Conservation (phyloP, 1,284 basidiomycete genomes). For the Cutaneotrichosporon cavernicola region DNA sequence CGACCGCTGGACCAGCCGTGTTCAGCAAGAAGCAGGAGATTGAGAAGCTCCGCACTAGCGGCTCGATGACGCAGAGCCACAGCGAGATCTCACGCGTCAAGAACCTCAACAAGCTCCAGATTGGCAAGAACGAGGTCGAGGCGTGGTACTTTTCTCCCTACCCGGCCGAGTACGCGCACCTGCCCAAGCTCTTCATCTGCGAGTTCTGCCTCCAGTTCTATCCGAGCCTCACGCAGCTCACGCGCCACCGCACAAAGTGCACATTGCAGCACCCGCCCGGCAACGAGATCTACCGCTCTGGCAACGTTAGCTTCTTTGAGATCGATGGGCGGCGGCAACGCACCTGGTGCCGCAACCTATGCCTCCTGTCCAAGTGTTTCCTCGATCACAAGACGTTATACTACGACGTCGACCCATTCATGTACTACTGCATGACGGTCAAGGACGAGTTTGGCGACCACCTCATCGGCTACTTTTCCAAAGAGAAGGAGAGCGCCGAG, state of each 20-base stretch:
- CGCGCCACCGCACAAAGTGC: conserved; percentile 87
- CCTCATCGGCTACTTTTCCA: conserved; percentile 97
- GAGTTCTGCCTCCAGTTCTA: conserved; percentile 95
- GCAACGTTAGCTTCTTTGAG: conserved; percentile 96
- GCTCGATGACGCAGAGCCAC: conserved; percentile 98
- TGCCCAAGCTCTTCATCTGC: conserved; percentile 94
- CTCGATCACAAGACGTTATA: conserved; percentile 99
- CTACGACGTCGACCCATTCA: conserved; percentile 98
- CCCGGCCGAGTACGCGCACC: conserved; percentile 94
- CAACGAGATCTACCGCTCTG: conserved; percentile 97
- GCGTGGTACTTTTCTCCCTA: conserved; percentile 99
- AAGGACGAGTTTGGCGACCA: conserved; percentile 90
- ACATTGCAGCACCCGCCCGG: conserved; percentile 93
- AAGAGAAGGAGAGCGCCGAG: conserved; percentile 97
- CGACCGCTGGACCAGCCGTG: conserved; percentile 57
- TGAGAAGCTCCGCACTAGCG: conserved; percentile 94
- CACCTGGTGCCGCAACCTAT: conserved; percentile 96
- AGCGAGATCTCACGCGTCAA: conserved; percentile 97
- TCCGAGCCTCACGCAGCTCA: conserved; percentile 80
- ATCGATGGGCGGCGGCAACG: conserved; percentile 95
- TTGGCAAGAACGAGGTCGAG: conserved; percentile 93
- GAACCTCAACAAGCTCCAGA: conserved; percentile 95
- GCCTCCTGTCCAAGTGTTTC: conserved; percentile 98
- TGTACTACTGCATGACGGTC: conserved; percentile 98
- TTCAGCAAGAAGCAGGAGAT: conserved; percentile 96